Evolutionary conservation across 2,329 filamentous ascomycete species (phyloP), one percentile per base, ranked within the genome.

Genomic region (Beauveria sp.): DNA sequence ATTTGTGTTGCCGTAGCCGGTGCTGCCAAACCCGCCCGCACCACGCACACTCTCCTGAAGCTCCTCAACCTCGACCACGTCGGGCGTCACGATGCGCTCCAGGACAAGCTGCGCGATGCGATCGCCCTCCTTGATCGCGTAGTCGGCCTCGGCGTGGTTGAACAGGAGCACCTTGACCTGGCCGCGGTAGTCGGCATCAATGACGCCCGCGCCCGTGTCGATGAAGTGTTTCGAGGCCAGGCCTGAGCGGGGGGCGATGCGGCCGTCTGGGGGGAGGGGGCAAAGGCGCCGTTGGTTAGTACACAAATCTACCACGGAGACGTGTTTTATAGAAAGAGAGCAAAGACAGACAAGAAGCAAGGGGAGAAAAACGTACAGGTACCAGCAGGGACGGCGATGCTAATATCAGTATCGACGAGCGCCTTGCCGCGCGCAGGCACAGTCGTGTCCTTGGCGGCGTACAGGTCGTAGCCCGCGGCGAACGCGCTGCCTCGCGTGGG

Each of bases 121-220:
- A 75, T 99, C 95, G 55, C 93, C 93, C 71, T 89, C 86, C 70
- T 88, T 88, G 66, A 99, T 80, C 66, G 77, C 80, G 71, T 96
- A 98, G 73, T 96, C 92, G 46, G 78, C 77, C 56, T 96, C 92
- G 57, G 83, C 83, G 74, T 96, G 88, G 78, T 99, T 99, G 76
- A 98, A 98, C 58, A 99, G 84, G 67, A 99, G 82, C 28, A 99
- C 89, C 80, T 96, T 96, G 70, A 99, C 88, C 67, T 90, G 90
- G 22, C 95, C 95, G 42, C 95, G 85, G 79, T 99, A 99, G 76
- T 99, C 95, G 40, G 93, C 93, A 75, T 99, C 95, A 69, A 99
- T 98, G 66, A 99, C 95, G 60, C 95, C 95, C 0, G 95, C 95
- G 65, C 96, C 92, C 0, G 90, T 95, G 74, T 97, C 92, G 73